Evolutionary conservation across 2,329 filamentous ascomycete species (phyloP), one percentile per base, ranked within the genome.

Genomic region (Colletotrichum karsti): DNA sequence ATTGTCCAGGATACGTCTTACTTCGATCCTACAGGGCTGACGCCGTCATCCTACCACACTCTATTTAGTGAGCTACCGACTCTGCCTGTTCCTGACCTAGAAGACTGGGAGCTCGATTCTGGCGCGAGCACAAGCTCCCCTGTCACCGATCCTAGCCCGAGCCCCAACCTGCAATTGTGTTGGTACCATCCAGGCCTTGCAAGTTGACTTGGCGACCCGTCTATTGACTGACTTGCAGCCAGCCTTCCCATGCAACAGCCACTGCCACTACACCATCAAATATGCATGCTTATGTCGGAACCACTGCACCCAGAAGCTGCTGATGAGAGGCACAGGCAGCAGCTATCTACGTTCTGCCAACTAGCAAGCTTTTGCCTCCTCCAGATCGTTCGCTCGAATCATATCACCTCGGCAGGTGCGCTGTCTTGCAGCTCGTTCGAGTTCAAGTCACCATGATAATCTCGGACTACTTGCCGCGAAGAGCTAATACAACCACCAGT

Each of bases 201-300:
- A 44, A 37, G 33, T 35, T 10, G 35, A 44, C 62, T 69, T 69
- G 66, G 66, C 66, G 33, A 18, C 30, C 61, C 53, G 39, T 67
- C 60, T 67, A 67, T 67, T 64, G 66, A 67, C 48, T 69, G 50
- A 62, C 39, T 63, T 67, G 63, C 39, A 71, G 67, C 59, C 51
- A 22, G 5, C 44, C 15, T 42, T 37, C 59, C 67, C 67, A 60
- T 57, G 69, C 41, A n/a, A 41, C 41, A 10, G 35, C 67, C 69
- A 70, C 50, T 72, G 53, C 63, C 69, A 37, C 55, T 58, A 65
- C 66, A 69, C 64, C 54, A 58, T 24, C 42, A 64, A 15, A 20
- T 10, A 54, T 64, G 65, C 64, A 46, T 59, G 60, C 60, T 64
- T 13, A 65, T 67, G 51, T 51, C 59, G 35, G 35, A 42, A 51